Evolutionary conservation across 495 filamentous ascomycete species (phyloP).

Genomic region (Talaromyces nanjingensis): DNA sequence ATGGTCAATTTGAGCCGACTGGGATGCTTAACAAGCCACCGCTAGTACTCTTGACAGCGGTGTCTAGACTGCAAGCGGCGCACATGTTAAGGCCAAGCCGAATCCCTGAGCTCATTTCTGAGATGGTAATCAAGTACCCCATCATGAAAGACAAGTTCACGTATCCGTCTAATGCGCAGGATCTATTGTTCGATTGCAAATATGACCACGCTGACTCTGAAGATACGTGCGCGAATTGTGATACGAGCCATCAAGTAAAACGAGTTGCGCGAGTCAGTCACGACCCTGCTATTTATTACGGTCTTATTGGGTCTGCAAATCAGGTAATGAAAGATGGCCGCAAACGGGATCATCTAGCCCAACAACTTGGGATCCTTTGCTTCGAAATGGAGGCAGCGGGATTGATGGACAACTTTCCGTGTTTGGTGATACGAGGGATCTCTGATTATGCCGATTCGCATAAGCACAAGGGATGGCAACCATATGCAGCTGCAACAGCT

Average conservation of each 20-base stretch:
- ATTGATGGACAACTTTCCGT: constrained; percentile 22
- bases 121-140: constrained; percentile 11
- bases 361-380: constrained; percentile 22
- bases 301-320: constrained; percentile 16
- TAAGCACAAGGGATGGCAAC: constrained; percentile 27
- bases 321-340: constrained; percentile 12
- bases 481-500: constrained; percentile 22
- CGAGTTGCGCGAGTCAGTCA: neutral
- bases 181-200: constrained; percentile 21
- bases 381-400: constrained; percentile 30
- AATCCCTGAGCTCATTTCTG: constrained; percentile 15
- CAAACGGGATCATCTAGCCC: constrained; percentile 16
- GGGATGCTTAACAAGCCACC: constrained; percentile 24
- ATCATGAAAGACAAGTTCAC: constrained; percentile 19
- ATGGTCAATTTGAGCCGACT: constrained; percentile 17
- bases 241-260: neutral
- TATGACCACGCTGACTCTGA: constrained; percentile 18
- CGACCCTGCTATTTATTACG: constrained; percentile 13
- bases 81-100: constrained; percentile 9
- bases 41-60: constrained; percentile 15
- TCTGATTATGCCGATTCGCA: constrained; percentile 27
- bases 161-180: constrained; percentile 14
- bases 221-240: constrained; percentile 7
- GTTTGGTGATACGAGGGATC: constrained; percentile 23
- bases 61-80: constrained; percentile 16